Percentiles rank a stretch among this genome's conserved stretches.
Evolutionary conservation across 75 land plant species (phyloP).

Genomic region (Isoetes taiwanensis): DNA sequence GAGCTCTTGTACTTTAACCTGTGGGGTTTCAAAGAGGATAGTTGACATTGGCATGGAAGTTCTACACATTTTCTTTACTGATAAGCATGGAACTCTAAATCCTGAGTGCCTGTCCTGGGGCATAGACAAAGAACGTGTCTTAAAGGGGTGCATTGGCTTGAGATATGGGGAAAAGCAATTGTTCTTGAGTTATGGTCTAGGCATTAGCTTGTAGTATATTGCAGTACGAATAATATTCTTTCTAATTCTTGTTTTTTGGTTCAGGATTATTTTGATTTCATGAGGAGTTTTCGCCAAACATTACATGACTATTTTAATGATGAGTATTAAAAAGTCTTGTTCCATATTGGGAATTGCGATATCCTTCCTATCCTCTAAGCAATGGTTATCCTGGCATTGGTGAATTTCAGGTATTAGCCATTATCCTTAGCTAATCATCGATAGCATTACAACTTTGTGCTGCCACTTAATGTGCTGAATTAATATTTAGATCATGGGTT

Average conservation of each 20-base stretch:
- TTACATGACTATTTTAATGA: neutral
- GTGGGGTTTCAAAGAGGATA: constrained; percentile 5
- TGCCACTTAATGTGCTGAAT: no score
- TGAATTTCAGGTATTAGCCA: neutral
- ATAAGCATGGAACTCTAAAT: neutral
- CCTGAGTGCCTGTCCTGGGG: constrained; percentile 3
- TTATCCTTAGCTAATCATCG: neutral
- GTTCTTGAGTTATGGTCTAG: neutral
- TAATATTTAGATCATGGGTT: no score
- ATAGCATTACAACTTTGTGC: no score
- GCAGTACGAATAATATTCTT: neutral
- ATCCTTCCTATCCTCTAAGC: constrained; percentile 2
- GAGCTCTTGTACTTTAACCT: no score
- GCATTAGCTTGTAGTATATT: neutral
- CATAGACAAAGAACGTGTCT: constrained; percentile 3
- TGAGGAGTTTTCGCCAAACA: constrained; percentile 1
- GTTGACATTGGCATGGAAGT: neutral
- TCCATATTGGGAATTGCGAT: neutral
- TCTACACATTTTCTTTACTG: constrained; percentile 1
- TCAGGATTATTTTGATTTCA: constrained; percentile 1
- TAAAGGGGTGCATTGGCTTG: neutral
- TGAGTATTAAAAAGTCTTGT: neutral
- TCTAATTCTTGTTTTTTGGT: neutral
- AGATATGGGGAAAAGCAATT: neutral
- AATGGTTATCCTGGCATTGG: constrained; percentile 6